A percentile compares a stretch with the other conserved stretches of the same genome.
Conservation (phyloP, 2,329 filamentous ascomycete genomes). For the Aspergillus thermomutatus region DNA sequence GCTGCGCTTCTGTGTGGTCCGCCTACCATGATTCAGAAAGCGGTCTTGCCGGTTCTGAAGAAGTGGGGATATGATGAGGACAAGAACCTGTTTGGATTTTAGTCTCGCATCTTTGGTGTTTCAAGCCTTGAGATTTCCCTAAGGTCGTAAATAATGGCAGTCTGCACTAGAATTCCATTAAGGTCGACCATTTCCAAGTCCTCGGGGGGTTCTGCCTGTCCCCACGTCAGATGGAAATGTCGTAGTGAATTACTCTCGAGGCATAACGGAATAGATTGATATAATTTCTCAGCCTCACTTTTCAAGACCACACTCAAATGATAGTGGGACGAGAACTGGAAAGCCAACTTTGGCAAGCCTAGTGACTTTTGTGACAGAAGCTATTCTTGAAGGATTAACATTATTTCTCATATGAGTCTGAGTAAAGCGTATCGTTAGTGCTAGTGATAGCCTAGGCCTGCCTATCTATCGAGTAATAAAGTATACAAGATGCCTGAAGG, state of each 20-base stretch:
- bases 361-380: too few relatives aligned
- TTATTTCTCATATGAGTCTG: too few relatives aligned
- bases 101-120: neutral
- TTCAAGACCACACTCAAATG: too few relatives aligned
- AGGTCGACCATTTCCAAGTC: neutral
- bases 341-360: too few relatives aligned
- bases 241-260: too few relatives aligned
- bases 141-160: neutral
- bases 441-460: too few relatives aligned
- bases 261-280: neutral
- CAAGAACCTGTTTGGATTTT: conserved; percentile 43
- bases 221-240: neutral
- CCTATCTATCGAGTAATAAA: too few relatives aligned
- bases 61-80: conserved; percentile 47
- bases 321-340: too few relatives aligned
- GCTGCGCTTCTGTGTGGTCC: conserved; percentile 51
- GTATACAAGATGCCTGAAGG: too few relatives aligned
- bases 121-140: too few relatives aligned
- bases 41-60: conserved; percentile 48
- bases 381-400: too few relatives aligned
- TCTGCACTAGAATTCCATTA: neutral
- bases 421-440: too few relatives aligned
- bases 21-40: conserved; percentile 51
- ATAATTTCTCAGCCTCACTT: neutral
- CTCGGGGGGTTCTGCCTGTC: neutral